phyloP scores from a whole-genome alignment of 2,329 filamentous ascomycete genomes.

The Neonectria coccinea region DNA sequence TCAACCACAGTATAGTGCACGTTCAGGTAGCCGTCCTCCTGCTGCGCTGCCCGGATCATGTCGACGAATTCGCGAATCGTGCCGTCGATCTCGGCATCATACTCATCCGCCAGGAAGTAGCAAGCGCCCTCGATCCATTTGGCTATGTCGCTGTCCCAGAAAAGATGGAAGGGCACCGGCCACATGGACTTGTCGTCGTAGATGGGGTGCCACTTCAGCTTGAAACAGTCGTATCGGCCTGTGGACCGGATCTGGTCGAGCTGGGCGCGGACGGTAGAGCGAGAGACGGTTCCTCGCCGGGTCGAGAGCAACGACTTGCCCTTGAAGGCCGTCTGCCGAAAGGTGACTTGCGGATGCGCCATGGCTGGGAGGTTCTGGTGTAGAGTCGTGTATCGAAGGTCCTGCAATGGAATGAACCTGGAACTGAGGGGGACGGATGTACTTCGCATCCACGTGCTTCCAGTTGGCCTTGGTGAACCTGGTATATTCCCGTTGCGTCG shows the following conservation, averaged over 20 bases:
- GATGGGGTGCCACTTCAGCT: constrained; percentile 65
- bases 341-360: constrained; percentile 52
- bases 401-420: not conserved
- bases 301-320: constrained; percentile 51
- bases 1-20: constrained; percentile 72
- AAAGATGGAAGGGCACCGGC: constrained; percentile 69
- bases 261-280: constrained; percentile 61
- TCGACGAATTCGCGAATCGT: constrained; percentile 60
- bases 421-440: not conserved
- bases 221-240: constrained; percentile 69
- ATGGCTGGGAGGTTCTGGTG: constrained; percentile 31
- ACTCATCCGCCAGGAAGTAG: constrained; percentile 15
- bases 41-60: constrained; percentile 68
- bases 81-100: constrained; percentile 29
- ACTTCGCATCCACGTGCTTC: not conserved
- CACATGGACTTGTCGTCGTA: constrained; percentile 64
- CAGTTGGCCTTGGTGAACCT: not conserved
- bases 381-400: not conserved
- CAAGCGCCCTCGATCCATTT: constrained; percentile 69
- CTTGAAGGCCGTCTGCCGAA: constrained; percentile 51
- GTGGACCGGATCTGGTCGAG: constrained; percentile 65
- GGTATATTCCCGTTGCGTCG: not conserved
- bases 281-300: constrained; percentile 50
- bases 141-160: constrained; percentile 65
- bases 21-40: constrained; percentile 71